Evolutionary conservation across 495 filamentous ascomycete genomes (phyloP).

Genomic region (Xylaria castorea): DNA sequence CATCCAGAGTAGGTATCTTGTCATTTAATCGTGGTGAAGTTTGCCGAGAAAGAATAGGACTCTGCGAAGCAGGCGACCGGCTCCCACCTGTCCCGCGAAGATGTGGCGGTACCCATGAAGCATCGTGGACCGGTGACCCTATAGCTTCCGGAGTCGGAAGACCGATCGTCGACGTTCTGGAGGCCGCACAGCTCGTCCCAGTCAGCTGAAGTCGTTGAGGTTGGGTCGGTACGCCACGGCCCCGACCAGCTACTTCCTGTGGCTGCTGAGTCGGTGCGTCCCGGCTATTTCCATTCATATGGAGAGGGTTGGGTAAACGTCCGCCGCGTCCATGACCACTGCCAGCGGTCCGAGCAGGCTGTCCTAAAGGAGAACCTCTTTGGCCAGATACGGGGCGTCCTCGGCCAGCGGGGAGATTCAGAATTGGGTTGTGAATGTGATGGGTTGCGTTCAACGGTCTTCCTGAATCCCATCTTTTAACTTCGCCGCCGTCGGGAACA

Average conservation of each 20-base stretch:
- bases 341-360: not conserved
- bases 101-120: conserved; percentile 17
- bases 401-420: not conserved
- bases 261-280: not conserved
- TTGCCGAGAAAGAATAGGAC: not conserved
- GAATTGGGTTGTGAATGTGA: not conserved
- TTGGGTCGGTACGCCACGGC: not conserved
- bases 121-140: not conserved
- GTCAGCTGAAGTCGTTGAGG: not conserved
- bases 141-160: not conserved
- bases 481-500: conserved; percentile 29
- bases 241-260: not conserved
- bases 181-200: not conserved
- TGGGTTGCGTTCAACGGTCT: not conserved
- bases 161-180: not conserved
- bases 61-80: not conserved
- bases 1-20: not conserved
- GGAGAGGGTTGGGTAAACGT: not conserved
- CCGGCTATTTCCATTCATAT: not conserved
- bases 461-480: conserved; percentile 32
- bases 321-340: not conserved
- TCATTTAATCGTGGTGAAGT: not conserved
- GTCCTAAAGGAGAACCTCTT: not conserved
- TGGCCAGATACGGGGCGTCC: not conserved
- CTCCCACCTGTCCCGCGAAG: not conserved